Evolutionary conservation across 2,329 filamentous ascomycete species (phyloP), one percentile per base, ranked within the genome.

Genomic region (Pyrenophora teres): DNA sequence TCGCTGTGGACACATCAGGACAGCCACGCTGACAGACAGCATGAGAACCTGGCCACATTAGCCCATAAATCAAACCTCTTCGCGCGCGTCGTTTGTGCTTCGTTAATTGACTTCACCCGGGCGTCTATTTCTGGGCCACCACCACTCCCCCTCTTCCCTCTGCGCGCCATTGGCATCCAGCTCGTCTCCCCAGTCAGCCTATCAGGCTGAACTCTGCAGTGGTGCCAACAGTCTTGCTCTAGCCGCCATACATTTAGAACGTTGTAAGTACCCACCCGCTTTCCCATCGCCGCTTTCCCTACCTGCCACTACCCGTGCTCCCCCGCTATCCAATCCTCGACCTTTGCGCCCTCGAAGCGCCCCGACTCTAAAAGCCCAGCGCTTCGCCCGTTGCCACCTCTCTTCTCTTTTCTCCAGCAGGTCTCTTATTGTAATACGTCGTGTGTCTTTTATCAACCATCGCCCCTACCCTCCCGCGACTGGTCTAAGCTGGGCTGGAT

Each of bases 401-500:
- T 57, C 65, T 60, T 60, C 27, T 59, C 62, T 68, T 69, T 63
- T 68, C 68, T 69, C 64, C 68, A 74, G 72, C 72, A 70, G 72
- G 73, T 67, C 71, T 74, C 72, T 72, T 66, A 66, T 69, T 70
- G 72, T 71, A 73, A 71, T 74, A 70, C 68, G 63, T 61, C 64
- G 63, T 70, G 62, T 56, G 61, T 69, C 68, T 69, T 60, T 47
- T 64, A 52, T 59, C 62, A 63, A 62, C 50, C 52, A 53, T 61
- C 65, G 65, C 62, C 55, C 53, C 23, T 48, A 46, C n/a, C 59
- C 58, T 58, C 60, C 51, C 35, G 44, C 68, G 63, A 69, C 71
- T 71, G 63, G 69, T 65, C 65, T 65, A 67, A 71, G 70, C 70
- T 73, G 69, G 68, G 38, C 72, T 73, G 67, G 68, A 69, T 69